Percentiles rank a stretch among this genome's conserved stretches.
phyloP scores from a whole-genome alignment of 2,329 filamentous ascomycete species.

The Paracoccidioides brasiliensis region DNA sequence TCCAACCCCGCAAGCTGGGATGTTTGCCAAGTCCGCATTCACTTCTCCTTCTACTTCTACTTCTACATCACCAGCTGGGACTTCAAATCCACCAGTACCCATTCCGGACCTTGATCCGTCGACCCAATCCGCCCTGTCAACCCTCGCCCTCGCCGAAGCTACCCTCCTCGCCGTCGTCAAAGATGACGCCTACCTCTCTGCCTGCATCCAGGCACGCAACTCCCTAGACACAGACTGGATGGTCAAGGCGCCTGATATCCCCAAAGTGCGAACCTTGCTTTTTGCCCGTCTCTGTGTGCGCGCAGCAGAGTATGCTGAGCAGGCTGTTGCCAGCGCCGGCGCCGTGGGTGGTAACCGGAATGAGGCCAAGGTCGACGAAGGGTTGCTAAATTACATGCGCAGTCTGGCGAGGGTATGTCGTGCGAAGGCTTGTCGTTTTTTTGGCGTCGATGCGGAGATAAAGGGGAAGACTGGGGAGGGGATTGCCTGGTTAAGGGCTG shows the following conservation, averaged over 20 bases:
- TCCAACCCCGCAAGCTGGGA: constrained; percentile 40
- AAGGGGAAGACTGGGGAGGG: constrained; percentile 69
- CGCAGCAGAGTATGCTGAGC: constrained; percentile 72
- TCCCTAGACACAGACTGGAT: constrained; percentile 87
- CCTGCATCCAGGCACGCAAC: constrained; percentile 69
- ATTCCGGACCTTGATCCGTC: constrained; percentile 36
- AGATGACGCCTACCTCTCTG: constrained; percentile 81
- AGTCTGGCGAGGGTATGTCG: constrained; percentile 62
- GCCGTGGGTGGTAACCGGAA: constrained; percentile 19
- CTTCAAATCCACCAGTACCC: background rate
- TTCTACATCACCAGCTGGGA: background rate
- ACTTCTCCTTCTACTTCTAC: constrained; percentile 1
- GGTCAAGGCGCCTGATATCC: constrained; percentile 78
- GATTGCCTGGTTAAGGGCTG: constrained; percentile 75
- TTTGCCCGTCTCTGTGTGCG: constrained; percentile 81
- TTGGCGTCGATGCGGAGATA: constrained; percentile 78
- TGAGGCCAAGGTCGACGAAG: constrained; percentile 44
- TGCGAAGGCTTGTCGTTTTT: constrained; percentile 78
- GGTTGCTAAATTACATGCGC: constrained; percentile 58
- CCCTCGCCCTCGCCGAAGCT: constrained; percentile 68
- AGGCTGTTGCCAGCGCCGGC: constrained; percentile 45
- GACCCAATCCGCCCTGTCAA: constrained; percentile 31
- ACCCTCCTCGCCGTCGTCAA: constrained; percentile 83
- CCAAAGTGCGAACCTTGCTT: constrained; percentile 76
- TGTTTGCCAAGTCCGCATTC: constrained; percentile 10